phyloP scores from a whole-genome alignment of 805 yeast species.

The Isabelozyma gotoi region DNA sequence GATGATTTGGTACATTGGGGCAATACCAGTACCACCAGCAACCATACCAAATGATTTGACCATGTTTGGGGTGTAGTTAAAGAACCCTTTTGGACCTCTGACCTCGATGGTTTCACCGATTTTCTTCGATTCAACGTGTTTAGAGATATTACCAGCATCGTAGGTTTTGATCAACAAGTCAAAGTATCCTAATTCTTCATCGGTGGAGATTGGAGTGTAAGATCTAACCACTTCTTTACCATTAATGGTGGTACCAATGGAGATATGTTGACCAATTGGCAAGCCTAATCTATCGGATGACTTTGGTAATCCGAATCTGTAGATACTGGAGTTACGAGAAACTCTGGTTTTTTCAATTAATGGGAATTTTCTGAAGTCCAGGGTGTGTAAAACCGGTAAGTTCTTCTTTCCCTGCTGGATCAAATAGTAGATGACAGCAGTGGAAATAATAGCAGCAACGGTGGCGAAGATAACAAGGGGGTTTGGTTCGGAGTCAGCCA shows the following conservation, averaged over 20 bases:
- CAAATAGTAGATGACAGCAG: conserved; percentile 33
- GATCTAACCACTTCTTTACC: conserved; percentile 83
- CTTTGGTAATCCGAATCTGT: conserved; percentile 80
- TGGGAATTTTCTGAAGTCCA: conserved; percentile 75
- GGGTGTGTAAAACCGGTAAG: conserved; percentile 59
- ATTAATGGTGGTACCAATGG: conserved; percentile 70
- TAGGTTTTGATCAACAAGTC: conserved; percentile 85
- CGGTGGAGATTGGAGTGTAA: conserved; percentile 86
- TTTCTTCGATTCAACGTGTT: conserved; percentile 64
- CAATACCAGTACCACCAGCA: conserved; percentile 96
- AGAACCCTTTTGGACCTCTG: conserved; percentile 90
- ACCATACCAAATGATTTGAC: conserved; percentile 77
- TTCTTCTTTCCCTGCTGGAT: conserved; percentile 34
- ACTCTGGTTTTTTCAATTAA: conserved; percentile 72
- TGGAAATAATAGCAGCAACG: conserved; percentile 34
- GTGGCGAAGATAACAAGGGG: conserved; percentile 41
- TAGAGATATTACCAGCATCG: conserved; percentile 82
- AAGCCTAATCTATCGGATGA: conserved; percentile 75
- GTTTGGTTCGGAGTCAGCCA: conserved; percentile 34
- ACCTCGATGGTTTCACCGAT: conserved; percentile 78
- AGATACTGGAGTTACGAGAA: conserved; percentile 78
- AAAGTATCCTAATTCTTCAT: conserved; percentile 75
- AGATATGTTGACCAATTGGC: conserved; percentile 93
- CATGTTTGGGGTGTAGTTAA: conserved; percentile 79
- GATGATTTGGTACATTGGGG: conserved; percentile 93